Conservation (phyloP, 768 basidiomycete species). For the Leccinum fibrillosum region DNA sequence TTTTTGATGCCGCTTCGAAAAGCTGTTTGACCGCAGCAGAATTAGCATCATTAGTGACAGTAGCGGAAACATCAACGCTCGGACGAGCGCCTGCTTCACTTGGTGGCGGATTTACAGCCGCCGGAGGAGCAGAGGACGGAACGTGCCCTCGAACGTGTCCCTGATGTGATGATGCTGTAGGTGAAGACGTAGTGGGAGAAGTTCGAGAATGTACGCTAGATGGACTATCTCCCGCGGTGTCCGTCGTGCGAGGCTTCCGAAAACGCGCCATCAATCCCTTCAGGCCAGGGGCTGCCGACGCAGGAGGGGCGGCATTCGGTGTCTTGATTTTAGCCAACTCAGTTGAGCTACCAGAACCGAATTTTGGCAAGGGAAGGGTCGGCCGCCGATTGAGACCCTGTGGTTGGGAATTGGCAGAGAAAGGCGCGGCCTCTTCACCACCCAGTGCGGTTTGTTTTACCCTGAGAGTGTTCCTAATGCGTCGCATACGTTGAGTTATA, state of each 20-base stretch:
- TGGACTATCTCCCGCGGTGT: constrained; percentile 26
- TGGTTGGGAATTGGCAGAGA: constrained; percentile 42
- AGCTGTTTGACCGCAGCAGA: constrained; percentile 64
- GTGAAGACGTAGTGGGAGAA: constrained; percentile 35
- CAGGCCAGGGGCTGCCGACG: constrained; percentile 68
- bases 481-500: constrained; percentile 72
- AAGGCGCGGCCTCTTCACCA: constrained; percentile 50
- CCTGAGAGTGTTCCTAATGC: constrained; percentile 65
- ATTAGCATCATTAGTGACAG: constrained; percentile 33
- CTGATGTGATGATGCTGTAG: constrained; percentile 32
- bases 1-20: constrained; percentile 69
- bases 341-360: constrained; percentile 34
- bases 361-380: constrained; percentile 46
- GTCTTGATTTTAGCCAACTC: constrained; percentile 56
- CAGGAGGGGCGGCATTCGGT: constrained; percentile 58
- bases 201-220: constrained; percentile 30
- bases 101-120: constrained; percentile 1
- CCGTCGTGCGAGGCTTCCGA: constrained; percentile 38
- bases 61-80: constrained; percentile 24
- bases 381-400: constrained; percentile 44
- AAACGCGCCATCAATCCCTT: constrained; percentile 83
- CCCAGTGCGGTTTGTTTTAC: constrained; percentile 44
- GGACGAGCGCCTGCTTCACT: constrained; percentile 20
- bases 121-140: constrained; percentile 20
- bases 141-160: constrained; percentile 33